A percentile compares a stretch with the other conserved stretches of the same genome.
phyloP scores from a whole-genome alignment of 352 stramenopile genomes.

The Phytophthora fragariae region DNA sequence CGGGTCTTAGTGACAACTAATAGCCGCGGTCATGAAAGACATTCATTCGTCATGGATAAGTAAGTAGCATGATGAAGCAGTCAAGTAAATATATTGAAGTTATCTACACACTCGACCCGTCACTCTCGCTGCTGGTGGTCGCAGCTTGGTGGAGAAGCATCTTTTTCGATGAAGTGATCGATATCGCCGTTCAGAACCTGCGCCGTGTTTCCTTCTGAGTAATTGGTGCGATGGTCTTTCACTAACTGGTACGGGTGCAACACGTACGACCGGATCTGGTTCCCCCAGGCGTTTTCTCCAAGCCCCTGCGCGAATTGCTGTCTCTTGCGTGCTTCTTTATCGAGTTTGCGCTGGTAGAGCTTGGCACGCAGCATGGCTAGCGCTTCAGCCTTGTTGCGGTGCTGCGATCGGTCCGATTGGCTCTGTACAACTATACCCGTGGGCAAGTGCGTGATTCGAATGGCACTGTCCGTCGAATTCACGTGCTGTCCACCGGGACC shows the following conservation, averaged over 20 bases:
- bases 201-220: constrained; percentile 87
- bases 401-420: constrained; percentile 95
- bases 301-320: constrained; percentile 72
- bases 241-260: constrained; percentile 99
- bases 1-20: constrained; percentile 24
- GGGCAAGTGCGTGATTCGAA: constrained; percentile 96
- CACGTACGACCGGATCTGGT: constrained; percentile 97
- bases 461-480: constrained; percentile 97
- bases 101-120: constrained; percentile 15
- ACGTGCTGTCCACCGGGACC: constrained; percentile 97
- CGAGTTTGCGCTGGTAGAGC: constrained; percentile 75
- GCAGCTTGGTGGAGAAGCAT: constrained; percentile 61
- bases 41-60: constrained; percentile 48
- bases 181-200: constrained; percentile 93
- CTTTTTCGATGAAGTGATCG: constrained; percentile 81
- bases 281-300: constrained; percentile 82
- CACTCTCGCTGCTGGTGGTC: not conserved
- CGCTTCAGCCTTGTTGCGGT: constrained; percentile 94
- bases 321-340: constrained; percentile 51
- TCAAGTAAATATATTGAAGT: constrained; percentile 29
- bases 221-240: constrained; percentile 95
- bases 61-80: constrained; percentile 17
- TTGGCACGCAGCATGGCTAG: constrained; percentile 86
- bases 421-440: constrained; percentile 95
- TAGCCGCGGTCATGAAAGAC: constrained; percentile 24